Base-by-base conservation (phyloP, 2,329 filamentous ascomycete genomes). In the Dactylonectria estremocensis region DNA sequence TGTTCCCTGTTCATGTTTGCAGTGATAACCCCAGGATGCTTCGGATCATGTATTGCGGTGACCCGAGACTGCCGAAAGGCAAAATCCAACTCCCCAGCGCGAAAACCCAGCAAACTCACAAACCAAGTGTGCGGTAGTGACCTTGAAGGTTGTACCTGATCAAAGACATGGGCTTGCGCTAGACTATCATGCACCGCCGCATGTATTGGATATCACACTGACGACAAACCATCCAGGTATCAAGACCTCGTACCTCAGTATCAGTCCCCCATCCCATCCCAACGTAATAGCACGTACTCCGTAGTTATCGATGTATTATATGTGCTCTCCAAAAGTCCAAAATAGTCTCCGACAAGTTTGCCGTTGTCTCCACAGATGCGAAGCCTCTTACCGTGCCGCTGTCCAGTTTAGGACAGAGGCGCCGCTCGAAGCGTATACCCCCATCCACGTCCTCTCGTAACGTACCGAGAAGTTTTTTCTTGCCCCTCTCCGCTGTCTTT, bases 21-120 rank as follows among this genome's bases (percentile, higher is more conserved):
- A 57, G 50, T 72, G 58, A 67, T 62, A 64, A 66, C 35, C 61
- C 57, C 56, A 58, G 66, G 60, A 55, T 49, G 60, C 62, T 57
- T 59, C 66, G 58, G 64, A 69, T 72, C 69, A 70, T 66, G 65
- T 60, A 58, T 69, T 43, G 50, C 58, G 61, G 53, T 71, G 72
- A 65, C 58, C 69, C 66, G 66, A 68, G 63, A 61, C 61, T 72
- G 66, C 64, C 58, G 53, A 18, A 45, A 52, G 28, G 20, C 16
- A 52, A 52, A 52, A 37, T 6, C 46, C 46, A 22, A 24, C 5
- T 48, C 20, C 14, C 13, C 13, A 49, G 37, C 10, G 11, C 35
- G 46, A 7, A n/a, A 58, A 58, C 37, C 45, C n/a, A 57, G 37
- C 61, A 50, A 59, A 67, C 66, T 52, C 56, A 53, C 50, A 20